Percentiles rank a stretch among this genome's conserved stretches.
Evolutionary conservation across 768 basidiomycete genomes (phyloP).

Genomic region (Pulveroboletus sp.): DNA sequence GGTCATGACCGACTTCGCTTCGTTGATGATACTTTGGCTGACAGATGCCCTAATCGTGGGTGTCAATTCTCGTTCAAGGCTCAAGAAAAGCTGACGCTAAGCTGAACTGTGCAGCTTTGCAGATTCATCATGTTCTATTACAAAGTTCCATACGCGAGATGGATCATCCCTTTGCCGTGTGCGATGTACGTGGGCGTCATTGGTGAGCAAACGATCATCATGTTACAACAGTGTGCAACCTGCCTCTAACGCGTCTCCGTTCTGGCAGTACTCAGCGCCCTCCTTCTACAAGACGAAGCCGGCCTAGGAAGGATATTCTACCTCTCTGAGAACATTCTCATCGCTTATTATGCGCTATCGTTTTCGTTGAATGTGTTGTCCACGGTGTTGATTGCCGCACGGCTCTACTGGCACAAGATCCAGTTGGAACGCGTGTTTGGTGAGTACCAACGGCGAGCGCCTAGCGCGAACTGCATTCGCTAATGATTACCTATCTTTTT

Average conservation of each 20-base stretch:
- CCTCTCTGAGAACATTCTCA: conserved; percentile 20
- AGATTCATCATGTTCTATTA: conserved; percentile 26
- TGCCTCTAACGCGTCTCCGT: not conserved
- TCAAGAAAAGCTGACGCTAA: not conserved
- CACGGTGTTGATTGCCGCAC: conserved; percentile 20
- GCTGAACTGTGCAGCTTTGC: conserved; percentile 9
- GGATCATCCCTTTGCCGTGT: conserved; percentile 25
- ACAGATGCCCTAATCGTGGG: conserved; percentile 29
- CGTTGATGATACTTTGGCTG: conserved; percentile 30
- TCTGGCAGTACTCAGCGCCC: conserved; percentile 17
- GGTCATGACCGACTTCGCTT: conserved; percentile 22
- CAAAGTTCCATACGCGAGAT: conserved; percentile 16
- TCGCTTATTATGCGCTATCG: conserved; percentile 23
- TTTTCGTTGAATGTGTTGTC: conserved; percentile 23
- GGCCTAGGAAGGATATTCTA: conserved; percentile 16
- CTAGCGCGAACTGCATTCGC: not conserved
- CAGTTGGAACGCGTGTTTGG: conserved; percentile 24
- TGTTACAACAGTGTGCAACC: not conserved
- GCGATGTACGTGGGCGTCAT: conserved; percentile 24
- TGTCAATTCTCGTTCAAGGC: not conserved
- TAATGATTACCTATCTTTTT: not conserved
- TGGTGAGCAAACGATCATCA: conserved; percentile 9
- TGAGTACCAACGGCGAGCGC: conserved; percentile 6
- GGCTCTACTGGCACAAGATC: conserved; percentile 25
- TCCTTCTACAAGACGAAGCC: conserved; percentile 19